phyloP scores from a whole-genome alignment of 2,329 filamentous ascomycete species.

The Aspergillus neoniger region DNA sequence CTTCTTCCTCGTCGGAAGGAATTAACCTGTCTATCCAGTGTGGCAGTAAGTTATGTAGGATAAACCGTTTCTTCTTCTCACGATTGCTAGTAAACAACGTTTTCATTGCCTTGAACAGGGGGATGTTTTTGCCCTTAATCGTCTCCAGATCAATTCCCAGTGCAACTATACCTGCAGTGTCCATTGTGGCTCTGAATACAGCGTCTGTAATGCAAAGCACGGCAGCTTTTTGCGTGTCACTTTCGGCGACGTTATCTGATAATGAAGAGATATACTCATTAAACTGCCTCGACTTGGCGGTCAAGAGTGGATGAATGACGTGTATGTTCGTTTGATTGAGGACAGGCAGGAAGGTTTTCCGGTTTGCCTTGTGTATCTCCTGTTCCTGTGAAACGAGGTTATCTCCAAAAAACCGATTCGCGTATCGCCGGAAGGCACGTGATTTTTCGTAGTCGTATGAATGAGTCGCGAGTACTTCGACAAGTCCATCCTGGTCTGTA shows the following conservation, averaged over 20 bases:
- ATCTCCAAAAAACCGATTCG: not conserved
- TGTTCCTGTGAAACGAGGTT: conserved; percentile 4
- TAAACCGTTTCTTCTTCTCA: not conserved
- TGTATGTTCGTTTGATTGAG: not conserved
- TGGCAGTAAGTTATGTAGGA: not conserved
- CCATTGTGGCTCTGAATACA: not conserved
- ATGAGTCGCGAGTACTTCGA: not conserved
- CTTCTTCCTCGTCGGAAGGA: not conserved
- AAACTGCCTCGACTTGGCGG: not conserved
- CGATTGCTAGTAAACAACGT: not conserved
- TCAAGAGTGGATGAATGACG: not conserved
- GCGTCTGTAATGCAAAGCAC: not conserved
- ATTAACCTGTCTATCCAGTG: not conserved
- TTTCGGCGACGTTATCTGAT: no score
- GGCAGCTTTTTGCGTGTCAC: no score
- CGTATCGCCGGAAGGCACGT: not conserved
- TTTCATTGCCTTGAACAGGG: not conserved
- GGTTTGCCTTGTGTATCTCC: not conserved
- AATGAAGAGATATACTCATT: not conserved
- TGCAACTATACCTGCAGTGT: not conserved
- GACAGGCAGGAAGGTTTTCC: not conserved
- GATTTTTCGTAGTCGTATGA: conserved; percentile 3
- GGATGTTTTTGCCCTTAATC: not conserved
- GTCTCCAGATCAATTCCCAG: conserved; percentile 7
- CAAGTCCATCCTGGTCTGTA: not conserved